Base-by-base conservation (phyloP, 345 rosid genomes). In the Corymbia maculata region DNA sequence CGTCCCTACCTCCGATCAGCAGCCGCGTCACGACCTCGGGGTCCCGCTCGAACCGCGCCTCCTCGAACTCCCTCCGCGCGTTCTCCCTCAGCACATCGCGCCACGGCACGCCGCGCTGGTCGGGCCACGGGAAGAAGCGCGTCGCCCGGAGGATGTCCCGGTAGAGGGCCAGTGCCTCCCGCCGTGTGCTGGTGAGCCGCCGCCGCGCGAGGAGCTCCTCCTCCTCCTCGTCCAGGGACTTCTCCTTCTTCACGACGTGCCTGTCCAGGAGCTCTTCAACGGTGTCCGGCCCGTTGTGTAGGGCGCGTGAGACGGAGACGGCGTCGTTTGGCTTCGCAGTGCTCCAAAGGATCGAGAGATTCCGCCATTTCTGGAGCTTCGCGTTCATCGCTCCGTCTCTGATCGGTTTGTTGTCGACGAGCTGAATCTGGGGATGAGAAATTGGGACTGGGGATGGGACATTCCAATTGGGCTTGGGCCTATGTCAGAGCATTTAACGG, bases 51-150 rank as follows among this genome's bases (percentile, higher is more conserved):
- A 92, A 94, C 85, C 98, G 92, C 17, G 98, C 98, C 86, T 92
- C 98, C 87, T 96, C 98, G 66, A 97, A 96, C 91, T 98, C 97
- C 90, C 93, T 98, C 91, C 98, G 91, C 2, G 97, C 97, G 92
- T 95, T 96, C 86, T 94, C 98, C 84, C 99, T 93, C 91, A 97
- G 88, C 15, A 94, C 90, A 51, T 96, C 99, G 57, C 94, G 94
- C 99, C 99, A 97, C 86, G 93, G 13, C 22, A 91, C 86, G 50
- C 99, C 99, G 21, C 94, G 93, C 5, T 95, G 86, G 91, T 96
- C 98, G 4, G 94, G 90, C 99, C 98, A 96, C 92, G 52, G 90
- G 92, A 95, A 97, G 92, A 94, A 97, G 57, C 97, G 94, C 47
- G 95, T 93, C 85, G 95, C 99, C 51, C 99, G 94, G n/a, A 96